Evolutionary conservation across 139 green algal genomes (phyloP).

Genomic region (Chlorella sp.): DNA sequence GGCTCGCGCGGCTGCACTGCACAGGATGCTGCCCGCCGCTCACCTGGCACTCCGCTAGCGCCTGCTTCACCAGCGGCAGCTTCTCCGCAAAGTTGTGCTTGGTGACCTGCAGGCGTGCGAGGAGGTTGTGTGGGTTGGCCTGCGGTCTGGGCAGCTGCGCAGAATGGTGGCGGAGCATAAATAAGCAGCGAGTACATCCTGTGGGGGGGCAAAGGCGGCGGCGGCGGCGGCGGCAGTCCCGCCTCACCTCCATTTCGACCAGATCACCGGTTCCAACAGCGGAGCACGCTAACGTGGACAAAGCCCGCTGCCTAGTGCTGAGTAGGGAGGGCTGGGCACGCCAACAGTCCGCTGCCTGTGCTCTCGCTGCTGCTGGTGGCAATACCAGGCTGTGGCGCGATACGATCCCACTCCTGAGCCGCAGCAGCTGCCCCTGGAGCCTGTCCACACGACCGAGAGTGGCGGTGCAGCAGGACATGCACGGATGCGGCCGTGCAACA

Average conservation of each 20-base stretch:
- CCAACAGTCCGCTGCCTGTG: not conserved
- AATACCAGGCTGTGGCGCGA: not conserved
- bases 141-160: too few species aligned
- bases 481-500: too few species aligned
- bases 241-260: constrained; percentile 9
- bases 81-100: constrained; percentile 69
- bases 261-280: too few species aligned
- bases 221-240: not conserved
- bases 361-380: not conserved
- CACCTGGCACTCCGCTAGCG: constrained; percentile 56
- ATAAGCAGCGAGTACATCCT: not conserved
- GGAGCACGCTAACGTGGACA: not conserved
- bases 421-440: not conserved
- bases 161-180: not conserved
- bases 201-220: too few species aligned
- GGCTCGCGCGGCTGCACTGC: too few species aligned
- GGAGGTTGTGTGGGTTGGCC: not conserved
- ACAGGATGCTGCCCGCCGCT: too few species aligned
- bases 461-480: too few species aligned
- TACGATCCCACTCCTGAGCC: not conserved
- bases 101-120: constrained; percentile 61
- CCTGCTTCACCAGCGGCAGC: constrained; percentile 62
- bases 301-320: not conserved
- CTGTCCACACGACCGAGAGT: too few species aligned
- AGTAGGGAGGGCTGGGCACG: not conserved